A percentile compares a stretch with the other conserved stretches of the same genome.
These are phyloP conservation scores for Verticillium dahliae DNA, from an alignment of 2,329 filamentous ascomycete species.

Conservation along the genomic window DNA sequence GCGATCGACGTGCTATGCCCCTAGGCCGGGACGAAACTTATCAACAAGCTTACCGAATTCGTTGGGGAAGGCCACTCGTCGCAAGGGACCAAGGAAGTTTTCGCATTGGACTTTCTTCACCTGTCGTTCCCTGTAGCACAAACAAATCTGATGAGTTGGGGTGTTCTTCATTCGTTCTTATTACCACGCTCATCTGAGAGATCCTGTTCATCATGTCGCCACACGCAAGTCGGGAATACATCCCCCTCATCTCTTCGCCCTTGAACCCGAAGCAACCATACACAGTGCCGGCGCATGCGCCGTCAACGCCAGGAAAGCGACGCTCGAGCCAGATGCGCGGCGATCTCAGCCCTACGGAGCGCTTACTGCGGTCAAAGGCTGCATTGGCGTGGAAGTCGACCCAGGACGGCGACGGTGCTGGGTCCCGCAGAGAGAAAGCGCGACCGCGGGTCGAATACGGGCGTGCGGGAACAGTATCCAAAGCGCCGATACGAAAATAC, in stretches of 20 bases:
- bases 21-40: not conserved
- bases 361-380: conserved; percentile 33
- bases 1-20: not conserved
- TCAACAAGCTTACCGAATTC: not conserved
- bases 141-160: not conserved
- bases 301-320: conserved; percentile 9
- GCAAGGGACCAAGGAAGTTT: not conserved
- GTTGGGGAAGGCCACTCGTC: not conserved
- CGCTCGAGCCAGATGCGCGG: conserved; percentile 9
- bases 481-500: conserved; percentile 2
- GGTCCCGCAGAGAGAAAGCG: not conserved
- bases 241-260: conserved; percentile 18
- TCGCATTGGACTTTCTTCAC: not conserved
- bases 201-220: conserved; percentile 7
- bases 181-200: not conserved
- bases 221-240: conserved; percentile 13
- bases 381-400: conserved; percentile 29
- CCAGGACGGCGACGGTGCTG: not conserved
- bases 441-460: not conserved
- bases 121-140: not conserved
- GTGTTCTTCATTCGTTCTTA: not conserved
- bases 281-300: conserved; percentile 7
- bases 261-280: conserved; percentile 16
- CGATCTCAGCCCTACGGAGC: conserved; percentile 30
- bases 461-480: not conserved